These are phyloP conservation scores for Aplosporella prunicola DNA, from an alignment of 2,329 filamentous ascomycete species.

Conservation along the genomic window DNA sequence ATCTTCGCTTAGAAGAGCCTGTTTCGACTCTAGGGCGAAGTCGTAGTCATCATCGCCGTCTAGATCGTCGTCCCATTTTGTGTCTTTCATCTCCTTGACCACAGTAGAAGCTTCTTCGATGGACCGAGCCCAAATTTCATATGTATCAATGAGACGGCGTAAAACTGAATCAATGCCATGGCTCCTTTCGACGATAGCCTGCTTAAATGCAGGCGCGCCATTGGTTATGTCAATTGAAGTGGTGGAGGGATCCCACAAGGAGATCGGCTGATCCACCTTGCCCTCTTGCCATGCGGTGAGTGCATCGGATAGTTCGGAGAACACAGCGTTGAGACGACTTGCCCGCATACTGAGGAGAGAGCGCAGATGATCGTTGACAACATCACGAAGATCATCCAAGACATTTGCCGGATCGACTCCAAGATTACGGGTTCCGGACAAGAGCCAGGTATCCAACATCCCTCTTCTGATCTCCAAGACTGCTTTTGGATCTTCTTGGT, in stretches of 20 bases:
- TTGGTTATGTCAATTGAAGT: conserved; percentile 56
- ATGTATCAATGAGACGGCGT: conserved; percentile 51
- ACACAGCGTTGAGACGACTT: conserved; percentile 54
- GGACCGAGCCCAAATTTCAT: conserved; percentile 63
- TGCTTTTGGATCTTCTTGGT: conserved; percentile 55
- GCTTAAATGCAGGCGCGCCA: conserved; percentile 59
- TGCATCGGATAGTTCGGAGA: conserved; percentile 52
- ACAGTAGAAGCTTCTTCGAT: conserved; percentile 57
- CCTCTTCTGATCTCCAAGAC: conserved; percentile 61
- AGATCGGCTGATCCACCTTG: conserved; percentile 35
- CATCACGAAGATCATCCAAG: conserved; percentile 56
- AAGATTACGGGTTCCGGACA: conserved; percentile 53
- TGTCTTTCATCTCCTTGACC: conserved; percentile 55
- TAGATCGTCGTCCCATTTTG: conserved; percentile 67
- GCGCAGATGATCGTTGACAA: conserved; percentile 59
- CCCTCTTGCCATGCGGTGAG: conserved; percentile 48
- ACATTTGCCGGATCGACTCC: conserved; percentile 61
- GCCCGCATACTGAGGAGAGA: conserved; percentile 55
- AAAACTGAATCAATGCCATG: conserved; percentile 64
- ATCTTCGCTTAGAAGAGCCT: conserved; percentile 59
- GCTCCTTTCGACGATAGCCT: conserved; percentile 57
- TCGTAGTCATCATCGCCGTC: conserved; percentile 64
- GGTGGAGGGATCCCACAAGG: conserved; percentile 59
- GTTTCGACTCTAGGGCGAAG: conserved; percentile 55
- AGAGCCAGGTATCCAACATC: conserved; percentile 66